phyloP scores from a whole-genome alignment of 495 filamentous ascomycete genomes.

The Penicillium chermesinum region DNA sequence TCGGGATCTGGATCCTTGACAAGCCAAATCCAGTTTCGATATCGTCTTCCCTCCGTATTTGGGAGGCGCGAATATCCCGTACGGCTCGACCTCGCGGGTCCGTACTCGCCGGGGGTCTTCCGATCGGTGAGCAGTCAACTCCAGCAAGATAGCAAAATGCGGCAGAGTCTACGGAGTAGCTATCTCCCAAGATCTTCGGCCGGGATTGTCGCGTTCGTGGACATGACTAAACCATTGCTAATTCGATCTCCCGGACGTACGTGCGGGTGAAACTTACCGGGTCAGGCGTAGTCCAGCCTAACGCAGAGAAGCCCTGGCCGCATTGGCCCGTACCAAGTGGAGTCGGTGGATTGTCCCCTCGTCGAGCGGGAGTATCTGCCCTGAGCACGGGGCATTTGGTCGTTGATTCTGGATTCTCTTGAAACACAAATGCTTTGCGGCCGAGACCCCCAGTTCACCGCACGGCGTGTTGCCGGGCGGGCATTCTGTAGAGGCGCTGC shows the following conservation, averaged over 20 bases:
- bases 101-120: no score
- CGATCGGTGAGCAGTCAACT: no score
- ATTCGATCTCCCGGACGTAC: constrained; percentile 24
- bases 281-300: constrained; percentile 19
- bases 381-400: constrained; percentile 14
- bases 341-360: background rate
- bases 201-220: constrained; percentile 5
- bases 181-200: constrained; percentile 7
- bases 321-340: constrained; percentile 12
- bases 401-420: background rate
- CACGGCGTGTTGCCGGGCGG: background rate
- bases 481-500: no score
- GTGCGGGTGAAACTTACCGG: constrained; percentile 25
- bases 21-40: background rate
- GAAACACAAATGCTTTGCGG: background rate
- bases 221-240: constrained; percentile 7
- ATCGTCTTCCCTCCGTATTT: background rate
- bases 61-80: background rate
- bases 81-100: no score
- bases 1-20: constrained; percentile 20
- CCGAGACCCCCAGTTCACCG: background rate
- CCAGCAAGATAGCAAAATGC: no score
- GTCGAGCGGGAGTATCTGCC: background rate
- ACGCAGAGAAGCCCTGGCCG: constrained; percentile 2
- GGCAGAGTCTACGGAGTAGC: no score